phyloP scores from a whole-genome alignment of 2,329 filamentous ascomycete genomes.

The Trichoderma simmonsii region DNA sequence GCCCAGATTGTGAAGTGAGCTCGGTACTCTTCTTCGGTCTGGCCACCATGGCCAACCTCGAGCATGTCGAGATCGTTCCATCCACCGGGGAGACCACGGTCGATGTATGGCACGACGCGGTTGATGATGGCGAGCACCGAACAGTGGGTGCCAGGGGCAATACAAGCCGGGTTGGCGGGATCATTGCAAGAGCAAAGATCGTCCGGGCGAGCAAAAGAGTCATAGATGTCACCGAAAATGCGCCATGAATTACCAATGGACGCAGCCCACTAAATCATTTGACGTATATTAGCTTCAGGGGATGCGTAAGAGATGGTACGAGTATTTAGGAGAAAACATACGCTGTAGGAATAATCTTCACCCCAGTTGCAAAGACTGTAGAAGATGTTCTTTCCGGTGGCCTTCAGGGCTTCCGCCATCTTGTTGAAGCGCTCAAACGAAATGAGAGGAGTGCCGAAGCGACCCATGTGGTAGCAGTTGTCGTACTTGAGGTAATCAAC shows the following conservation, averaged over 20 bases:
- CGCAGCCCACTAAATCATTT: conserved; percentile 1
- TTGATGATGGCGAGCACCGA: conserved; percentile 17
- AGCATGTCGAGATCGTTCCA: conserved; percentile 20
- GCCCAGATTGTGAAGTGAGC: conserved; percentile 46
- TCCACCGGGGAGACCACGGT: conserved; percentile 12
- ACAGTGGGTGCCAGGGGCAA: conserved; percentile 15
- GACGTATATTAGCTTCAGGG: not conserved
- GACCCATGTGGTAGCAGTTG: conserved; percentile 36
- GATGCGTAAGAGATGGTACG: not conserved
- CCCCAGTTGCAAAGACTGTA: conserved; percentile 38
- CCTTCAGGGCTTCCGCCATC: conserved; percentile 35
- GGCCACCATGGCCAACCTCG: conserved; percentile 14
- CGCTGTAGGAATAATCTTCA: conserved; percentile 12
- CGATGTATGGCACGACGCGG: conserved; percentile 9
- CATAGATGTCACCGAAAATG: conserved; percentile 35
- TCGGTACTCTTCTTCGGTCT: conserved; percentile 17
- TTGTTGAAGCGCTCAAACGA: conserved; percentile 16
- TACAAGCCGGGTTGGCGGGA: conserved; percentile 15
- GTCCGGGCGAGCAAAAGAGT: conserved; percentile 28
- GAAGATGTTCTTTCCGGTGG: conserved; percentile 32
- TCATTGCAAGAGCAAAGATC: conserved; percentile 16
- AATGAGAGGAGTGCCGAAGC: conserved; percentile 13
- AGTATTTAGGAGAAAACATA: not conserved
- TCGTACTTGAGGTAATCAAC: conserved; percentile 54
- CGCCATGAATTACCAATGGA: conserved; percentile 32